phyloP scores from a whole-genome alignment of 1,284 basidiomycete species.

The Puccinia coronata region DNA sequence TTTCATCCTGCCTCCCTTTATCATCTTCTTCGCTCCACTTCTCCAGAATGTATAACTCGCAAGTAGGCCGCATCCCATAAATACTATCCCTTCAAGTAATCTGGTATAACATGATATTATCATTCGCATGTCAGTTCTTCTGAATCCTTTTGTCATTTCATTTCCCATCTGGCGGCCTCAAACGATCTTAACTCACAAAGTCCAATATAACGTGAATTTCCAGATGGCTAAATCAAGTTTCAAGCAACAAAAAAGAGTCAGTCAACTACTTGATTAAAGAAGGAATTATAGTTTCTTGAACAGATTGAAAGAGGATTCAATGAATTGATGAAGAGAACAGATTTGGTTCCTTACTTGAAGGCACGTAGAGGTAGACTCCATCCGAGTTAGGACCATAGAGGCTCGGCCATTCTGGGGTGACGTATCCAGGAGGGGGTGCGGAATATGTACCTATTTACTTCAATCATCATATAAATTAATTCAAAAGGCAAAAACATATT shows the following conservation, averaged over 20 bases:
- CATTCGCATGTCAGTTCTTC: background rate
- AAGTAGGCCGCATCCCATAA: conserved; percentile 24
- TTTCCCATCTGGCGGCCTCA: background rate
- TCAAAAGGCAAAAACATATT: background rate
- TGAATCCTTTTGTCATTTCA: no score
- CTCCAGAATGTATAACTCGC: conserved; percentile 34
- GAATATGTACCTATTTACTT: conserved; percentile 27
- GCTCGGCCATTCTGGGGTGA: conserved; percentile 7
- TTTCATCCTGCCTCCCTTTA: background rate
- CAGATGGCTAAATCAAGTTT: background rate
- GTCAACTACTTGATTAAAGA: background rate
- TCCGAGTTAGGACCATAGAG: background rate
- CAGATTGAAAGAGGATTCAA: background rate
- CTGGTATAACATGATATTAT: background rate
- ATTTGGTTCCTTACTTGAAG: conserved; percentile 18
- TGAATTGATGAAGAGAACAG: background rate
- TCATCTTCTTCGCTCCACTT: background rate
- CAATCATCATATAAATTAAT: background rate
- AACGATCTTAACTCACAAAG: background rate
- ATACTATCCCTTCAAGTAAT: conserved; percentile 25
- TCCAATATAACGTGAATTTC: conserved; percentile 40
- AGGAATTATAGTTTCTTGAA: background rate
- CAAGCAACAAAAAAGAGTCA: background rate
- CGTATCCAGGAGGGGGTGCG: conserved; percentile 21
- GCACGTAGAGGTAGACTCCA: conserved; percentile 21